Base-by-base conservation (phyloP, 805 yeast species). In the Maudiozyma saulgeensis region DNA sequence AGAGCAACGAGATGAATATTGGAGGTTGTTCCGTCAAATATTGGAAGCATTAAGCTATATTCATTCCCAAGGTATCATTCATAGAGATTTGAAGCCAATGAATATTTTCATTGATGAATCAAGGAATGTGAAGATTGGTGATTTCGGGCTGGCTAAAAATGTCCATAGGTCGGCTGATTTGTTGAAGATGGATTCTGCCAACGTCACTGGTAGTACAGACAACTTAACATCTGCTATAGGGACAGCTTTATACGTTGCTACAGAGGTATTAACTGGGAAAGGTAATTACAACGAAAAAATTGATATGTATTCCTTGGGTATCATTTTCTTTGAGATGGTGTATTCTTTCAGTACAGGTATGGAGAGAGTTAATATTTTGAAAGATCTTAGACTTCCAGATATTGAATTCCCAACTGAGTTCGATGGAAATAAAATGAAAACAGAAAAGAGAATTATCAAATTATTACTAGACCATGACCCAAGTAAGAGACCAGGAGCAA, bases 241-340 rank as follows among this genome's bases (percentile, higher is more conserved):
- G 5, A 93, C 99, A 0, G 82, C 95, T 0, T 75, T 91, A 32
- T 93, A 93, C 61, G 93, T 91, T 43, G 99, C 99, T 0, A 79
- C 80, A 16, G 99, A 93, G 62, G 91, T 91, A 0, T 71, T 86
- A 7, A 73, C 77, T 16, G 93, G 93, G 0, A 74, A 72, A 42
- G 83, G 83, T 2, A 71, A 76, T n/a, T 93, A 93, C 63, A 83
- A 91, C 62, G 96, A 87, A 54, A 93, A 93, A 57, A 95, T 93
- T 38, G 99, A 93, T 64, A 83, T 93, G 85, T 93, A 89, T 63
- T 89, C 99, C 0, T 68, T 93, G 40, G 99, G 99, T 3, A 80
- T 93, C 35, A 93, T 93, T 1, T 88, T 93, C 61, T 93, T 93
- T 64, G 99, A 93, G 63, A 93, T 93, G 99, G 78, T 88, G 28